Percentiles rank a stretch among this genome's conserved stretches.
These are phyloP conservation scores for Cryptosporidium xiaoi DNA, from an alignment of 169 alveolate species.

Conservation along the genomic window DNA sequence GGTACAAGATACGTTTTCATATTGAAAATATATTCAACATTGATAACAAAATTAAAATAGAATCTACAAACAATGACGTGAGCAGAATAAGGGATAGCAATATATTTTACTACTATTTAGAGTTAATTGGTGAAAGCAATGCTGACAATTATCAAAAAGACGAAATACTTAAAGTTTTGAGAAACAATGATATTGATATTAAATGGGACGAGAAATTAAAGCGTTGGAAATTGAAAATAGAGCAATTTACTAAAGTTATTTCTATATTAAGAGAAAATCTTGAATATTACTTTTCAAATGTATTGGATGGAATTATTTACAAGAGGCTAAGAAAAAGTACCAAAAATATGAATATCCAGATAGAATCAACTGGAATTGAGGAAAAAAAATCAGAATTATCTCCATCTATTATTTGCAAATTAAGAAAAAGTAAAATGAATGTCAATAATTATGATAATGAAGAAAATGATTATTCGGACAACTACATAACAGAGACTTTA, in stretches of 20 bases:
- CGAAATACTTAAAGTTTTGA: conserved; percentile 3
- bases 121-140: neutral
- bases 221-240: conserved; percentile 28
- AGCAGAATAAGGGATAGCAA: neutral
- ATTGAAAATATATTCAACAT: neutral
- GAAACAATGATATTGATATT: conserved; percentile 18
- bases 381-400: conserved; percentile 1
- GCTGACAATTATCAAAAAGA: conserved; percentile 23
- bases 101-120: neutral
- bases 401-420: neutral
- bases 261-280: conserved; percentile 10
- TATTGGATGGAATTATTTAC: conserved; percentile 9
- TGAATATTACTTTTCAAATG: conserved; percentile 26
- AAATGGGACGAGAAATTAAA: conserved; percentile 41
- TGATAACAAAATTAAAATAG: neutral
- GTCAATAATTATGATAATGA: neutral
- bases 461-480: neutral
- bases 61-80: neutral
- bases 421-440: neutral
- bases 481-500: neutral
- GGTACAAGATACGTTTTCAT: conserved; percentile 26
- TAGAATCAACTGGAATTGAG: neutral
- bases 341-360: neutral
- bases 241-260: conserved; percentile 18
- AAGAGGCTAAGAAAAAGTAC: neutral